Conservation (phyloP, 306 rosid species). For the Lathyrus aphaca region DNA sequence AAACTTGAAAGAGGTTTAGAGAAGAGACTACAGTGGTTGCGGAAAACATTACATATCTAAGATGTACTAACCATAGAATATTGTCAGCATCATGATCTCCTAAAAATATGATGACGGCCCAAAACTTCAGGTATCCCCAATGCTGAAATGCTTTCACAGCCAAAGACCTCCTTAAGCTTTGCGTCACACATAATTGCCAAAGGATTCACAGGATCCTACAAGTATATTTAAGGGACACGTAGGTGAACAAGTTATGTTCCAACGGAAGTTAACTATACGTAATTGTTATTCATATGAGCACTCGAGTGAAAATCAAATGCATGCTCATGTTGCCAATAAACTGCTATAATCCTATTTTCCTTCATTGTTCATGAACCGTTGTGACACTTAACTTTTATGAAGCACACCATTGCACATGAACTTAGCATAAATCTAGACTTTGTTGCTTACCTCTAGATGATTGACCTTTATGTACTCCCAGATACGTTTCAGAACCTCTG, state of each 20-base stretch:
- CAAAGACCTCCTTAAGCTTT: slow-evolving; percentile 78
- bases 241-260: slow-evolving; percentile 33
- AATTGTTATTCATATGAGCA: slow-evolving; percentile 1
- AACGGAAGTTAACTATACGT: slow-evolving; percentile 13
- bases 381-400: not conserved
- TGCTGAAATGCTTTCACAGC: slow-evolving; percentile 79
- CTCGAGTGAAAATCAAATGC: slow-evolving; percentile 11
- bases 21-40: not conserved
- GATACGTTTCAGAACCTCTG: slow-evolving; percentile 76
- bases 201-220: slow-evolving; percentile 77
- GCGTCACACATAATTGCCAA: slow-evolving; percentile 71
- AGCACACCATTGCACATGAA: not conserved
- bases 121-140: slow-evolving; percentile 77
- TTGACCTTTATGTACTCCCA: slow-evolving; percentile 85
- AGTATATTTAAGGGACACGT: slow-evolving; percentile 32
- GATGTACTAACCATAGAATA: slow-evolving; percentile 52
- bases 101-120: slow-evolving; percentile 69
- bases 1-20: slow-evolving; percentile 8
- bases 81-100: slow-evolving; percentile 64
- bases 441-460: slow-evolving; percentile 62
- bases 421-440: slow-evolving; percentile 4
- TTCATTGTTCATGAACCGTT: not conserved
- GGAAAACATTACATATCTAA: slow-evolving; percentile 16
- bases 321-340: not conserved
- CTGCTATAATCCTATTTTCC: slow-evolving; percentile 8